Evolutionary conservation across 31 red algal genomes (phyloP), one percentile per base, ranked within the genome.

Genomic region (Odonthalia washingtoniensis): DNA sequence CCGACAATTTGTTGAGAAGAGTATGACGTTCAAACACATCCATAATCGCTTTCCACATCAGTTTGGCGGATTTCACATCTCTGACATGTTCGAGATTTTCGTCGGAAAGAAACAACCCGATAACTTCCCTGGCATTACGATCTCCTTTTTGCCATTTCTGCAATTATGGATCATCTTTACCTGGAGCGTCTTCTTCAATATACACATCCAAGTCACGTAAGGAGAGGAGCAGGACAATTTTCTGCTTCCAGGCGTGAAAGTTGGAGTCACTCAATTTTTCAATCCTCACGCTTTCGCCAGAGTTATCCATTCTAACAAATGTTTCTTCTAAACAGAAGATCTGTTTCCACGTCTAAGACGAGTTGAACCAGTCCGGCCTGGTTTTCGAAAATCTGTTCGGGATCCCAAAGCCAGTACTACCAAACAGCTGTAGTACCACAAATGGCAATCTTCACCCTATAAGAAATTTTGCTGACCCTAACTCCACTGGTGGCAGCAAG

Each of bases 1-100:
- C 83, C 3, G 36, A 62, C 39, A 86, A 26, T 40, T 26, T 52
- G 17, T 83, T 83, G 24, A 83, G 80, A 3, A 83, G 35, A n/a
- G 80, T 69, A 3, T 68, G 53, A 67, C 80, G 80, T 49, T 83
- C 28, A 39, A 83, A 68, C 34, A 83, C 16, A 16, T 83, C 32
- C 31, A 3, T 38, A 31, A 83, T 83, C 4, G 62, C 27, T 24
- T 38, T 38, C 80, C 60, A 83, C 80, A 83, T 83, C 24, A 36
- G 5, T 40, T 66, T 69, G n/a, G 80, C 80, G 36, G 35, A 62
- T 18, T 41, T 40, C 2, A 18, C 67, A 72, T 75, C 83, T 57
- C 49, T 57, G 21, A 57, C n/a, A n/a, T n/a, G n/a, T n/a, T n/a
- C n/a, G n/a, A n/a, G n/a, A n/a, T n/a, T n/a, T n/a, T n/a, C n/a